Conservation (phyloP, 371 early-diverging fungal genomes). For the Mortierella sp. region DNA sequence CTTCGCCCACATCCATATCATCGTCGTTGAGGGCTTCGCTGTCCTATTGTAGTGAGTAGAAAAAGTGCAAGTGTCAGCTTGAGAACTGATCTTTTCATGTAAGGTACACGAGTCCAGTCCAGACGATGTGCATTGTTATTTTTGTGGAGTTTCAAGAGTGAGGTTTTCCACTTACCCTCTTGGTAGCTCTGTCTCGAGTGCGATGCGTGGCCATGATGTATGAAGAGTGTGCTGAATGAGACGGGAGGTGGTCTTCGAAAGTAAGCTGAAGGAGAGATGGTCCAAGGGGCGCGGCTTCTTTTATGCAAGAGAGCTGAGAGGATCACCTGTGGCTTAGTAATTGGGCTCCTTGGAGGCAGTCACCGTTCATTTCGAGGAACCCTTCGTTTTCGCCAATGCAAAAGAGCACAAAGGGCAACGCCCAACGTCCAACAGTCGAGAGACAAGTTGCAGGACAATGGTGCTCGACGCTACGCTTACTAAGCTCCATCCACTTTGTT, state of each 20-base stretch:
- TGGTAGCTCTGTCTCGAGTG: slow-evolving; percentile 24
- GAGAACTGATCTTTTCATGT: not conserved
- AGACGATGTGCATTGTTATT: not conserved
- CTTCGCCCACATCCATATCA: slow-evolving; percentile 58
- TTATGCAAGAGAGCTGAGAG: too few species aligned
- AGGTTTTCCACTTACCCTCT: slow-evolving; percentile 29
- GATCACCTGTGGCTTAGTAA: slow-evolving; percentile 6
- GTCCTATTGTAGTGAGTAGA: slow-evolving; percentile 12
- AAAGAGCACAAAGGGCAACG: not conserved
- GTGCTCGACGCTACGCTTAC: not conserved
- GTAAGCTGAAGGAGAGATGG: not conserved
- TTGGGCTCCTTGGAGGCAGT: not conserved
- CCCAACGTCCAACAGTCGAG: not conserved
- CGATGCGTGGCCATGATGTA: slow-evolving; percentile 29
- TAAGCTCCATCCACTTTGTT: not conserved
- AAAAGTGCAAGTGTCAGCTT: not conserved
- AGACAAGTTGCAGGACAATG: not conserved
- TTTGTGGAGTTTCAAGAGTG: not conserved
- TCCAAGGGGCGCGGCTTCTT: not conserved
- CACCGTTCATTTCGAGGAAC: not conserved
- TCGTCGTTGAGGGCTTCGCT: slow-evolving; percentile 33
- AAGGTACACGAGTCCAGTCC: too few species aligned
- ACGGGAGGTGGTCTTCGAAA: not conserved
- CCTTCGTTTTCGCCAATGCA: too few species aligned
- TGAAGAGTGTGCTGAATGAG: not conserved